These are phyloP conservation scores for Hibiscus tridactylites DNA, from an alignment of 345 rosid genomes.

Conservation along the genomic window DNA sequence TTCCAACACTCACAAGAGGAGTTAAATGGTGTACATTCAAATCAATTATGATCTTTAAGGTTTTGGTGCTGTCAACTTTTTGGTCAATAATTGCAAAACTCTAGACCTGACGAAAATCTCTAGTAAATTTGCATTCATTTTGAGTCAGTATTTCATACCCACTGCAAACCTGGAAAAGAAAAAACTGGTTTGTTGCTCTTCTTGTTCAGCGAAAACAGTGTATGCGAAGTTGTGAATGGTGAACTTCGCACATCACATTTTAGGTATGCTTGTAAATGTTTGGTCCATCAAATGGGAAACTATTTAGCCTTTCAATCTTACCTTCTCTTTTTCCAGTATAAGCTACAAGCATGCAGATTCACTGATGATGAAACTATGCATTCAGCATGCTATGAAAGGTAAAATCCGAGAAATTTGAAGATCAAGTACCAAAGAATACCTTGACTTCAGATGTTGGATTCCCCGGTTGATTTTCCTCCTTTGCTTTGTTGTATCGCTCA, in stretches of 20 bases:
- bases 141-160: background rate
- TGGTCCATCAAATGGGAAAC: background rate
- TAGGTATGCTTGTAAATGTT: background rate
- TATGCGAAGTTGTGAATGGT: background rate
- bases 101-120: background rate
- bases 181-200: background rate
- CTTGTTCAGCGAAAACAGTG: background rate
- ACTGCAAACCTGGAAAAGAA: background rate
- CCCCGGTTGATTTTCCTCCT: slow-evolving; percentile 34
- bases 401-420: slow-evolving; percentile 2
- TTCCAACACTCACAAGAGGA: background rate
- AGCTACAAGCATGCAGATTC: background rate
- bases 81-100: background rate
- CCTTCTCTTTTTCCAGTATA: background rate
- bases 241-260: background rate
- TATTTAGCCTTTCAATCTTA: background rate
- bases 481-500: slow-evolving; percentile 41
- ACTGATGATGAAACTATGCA: background rate
- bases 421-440: slow-evolving; percentile 23
- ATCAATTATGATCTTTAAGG: background rate
- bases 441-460: slow-evolving; percentile 38
- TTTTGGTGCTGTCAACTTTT: background rate
- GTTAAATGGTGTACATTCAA: background rate
- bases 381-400: slow-evolving; percentile 2
- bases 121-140: background rate